These are phyloP conservation scores for Parastagonospora avenae DNA, from an alignment of 2,329 filamentous ascomycete species.

Conservation along the genomic window DNA sequence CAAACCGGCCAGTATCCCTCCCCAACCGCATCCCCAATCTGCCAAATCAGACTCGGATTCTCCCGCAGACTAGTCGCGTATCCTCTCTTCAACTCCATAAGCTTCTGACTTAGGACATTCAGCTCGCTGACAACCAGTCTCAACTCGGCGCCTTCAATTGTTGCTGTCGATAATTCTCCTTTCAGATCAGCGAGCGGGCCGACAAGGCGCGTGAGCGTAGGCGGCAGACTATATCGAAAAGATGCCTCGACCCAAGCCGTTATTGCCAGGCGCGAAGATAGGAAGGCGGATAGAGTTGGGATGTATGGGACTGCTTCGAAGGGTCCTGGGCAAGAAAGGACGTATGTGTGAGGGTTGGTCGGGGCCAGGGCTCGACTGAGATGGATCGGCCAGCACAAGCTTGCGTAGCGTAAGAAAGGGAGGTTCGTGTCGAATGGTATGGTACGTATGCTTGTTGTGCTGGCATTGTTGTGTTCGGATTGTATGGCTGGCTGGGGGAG, in stretches of 20 bases:
- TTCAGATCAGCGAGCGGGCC: constrained; percentile 29
- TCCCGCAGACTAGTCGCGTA: constrained; percentile 23
- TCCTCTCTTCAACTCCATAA: constrained; percentile 29
- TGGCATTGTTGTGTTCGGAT: constrained; percentile 1
- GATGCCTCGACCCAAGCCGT: constrained; percentile 42
- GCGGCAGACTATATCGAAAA: constrained; percentile 35
- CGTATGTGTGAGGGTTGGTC: neutral
- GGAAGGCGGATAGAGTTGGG: constrained; percentile 27
- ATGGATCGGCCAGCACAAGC: constrained; percentile 41
- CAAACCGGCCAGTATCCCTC: constrained; percentile 23
- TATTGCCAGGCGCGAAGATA: constrained; percentile 31
- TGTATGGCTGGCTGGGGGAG: constrained; percentile 2
- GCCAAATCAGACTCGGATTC: constrained; percentile 39
- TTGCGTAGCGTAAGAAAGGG: constrained; percentile 38
- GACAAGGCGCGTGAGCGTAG: constrained; percentile 35
- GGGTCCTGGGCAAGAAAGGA: constrained; percentile 1
- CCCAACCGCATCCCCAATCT: constrained; percentile 13
- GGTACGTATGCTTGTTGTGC: constrained; percentile 10
- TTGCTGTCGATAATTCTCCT: constrained; percentile 25
- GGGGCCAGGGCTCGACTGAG: constrained; percentile 29
- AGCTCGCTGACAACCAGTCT: constrained; percentile 28
- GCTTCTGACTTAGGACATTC: constrained; percentile 27
- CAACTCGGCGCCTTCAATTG: constrained; percentile 30
- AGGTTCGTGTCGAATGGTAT: constrained; percentile 30
- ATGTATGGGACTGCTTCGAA: constrained; percentile 25